Conservation (phyloP, 805 yeast genomes). For the Barnettozyma salicaria region DNA sequence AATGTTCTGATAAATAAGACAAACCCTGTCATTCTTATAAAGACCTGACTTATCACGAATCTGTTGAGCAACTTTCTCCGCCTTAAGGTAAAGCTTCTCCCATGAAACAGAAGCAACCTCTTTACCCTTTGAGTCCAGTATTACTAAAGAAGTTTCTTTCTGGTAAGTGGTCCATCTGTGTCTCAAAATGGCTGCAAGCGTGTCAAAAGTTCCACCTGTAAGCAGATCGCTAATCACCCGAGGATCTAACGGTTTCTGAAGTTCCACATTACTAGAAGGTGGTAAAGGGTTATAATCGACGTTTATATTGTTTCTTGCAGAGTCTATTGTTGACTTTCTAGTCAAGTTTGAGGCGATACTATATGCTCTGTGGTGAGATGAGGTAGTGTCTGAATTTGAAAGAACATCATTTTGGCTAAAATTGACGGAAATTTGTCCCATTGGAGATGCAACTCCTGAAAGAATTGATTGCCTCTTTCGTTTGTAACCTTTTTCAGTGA, state of each 20-base stretch:
- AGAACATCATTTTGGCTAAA: constrained; percentile 1
- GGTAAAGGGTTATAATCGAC: constrained; percentile 27
- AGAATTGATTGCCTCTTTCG: constrained; percentile 47
- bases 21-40: constrained; percentile 77
- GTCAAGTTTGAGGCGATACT: constrained; percentile 22
- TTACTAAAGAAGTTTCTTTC: constrained; percentile 64
- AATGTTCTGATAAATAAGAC: constrained; percentile 72
- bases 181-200: constrained; percentile 65
- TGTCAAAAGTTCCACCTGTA: constrained; percentile 43
- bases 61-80: constrained; percentile 85
- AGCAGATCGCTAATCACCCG: constrained; percentile 37
- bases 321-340: constrained; percentile 28
- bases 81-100: constrained; percentile 79
- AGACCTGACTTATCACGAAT: constrained; percentile 66
- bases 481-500: constrained; percentile 67
- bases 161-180: constrained; percentile 62
- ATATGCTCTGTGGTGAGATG: constrained; percentile 21
- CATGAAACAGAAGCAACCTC: constrained; percentile 73
- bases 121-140: constrained; percentile 75
- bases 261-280: constrained; percentile 23
- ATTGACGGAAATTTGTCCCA: too few relatives aligned
- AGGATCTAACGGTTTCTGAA: constrained; percentile 51
- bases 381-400: constrained; percentile 5
- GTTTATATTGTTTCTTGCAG: constrained; percentile 17
- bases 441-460: constrained; percentile 9